These are phyloP conservation scores for Kwoniella dejecticola DNA, from an alignment of 768 basidiomycete genomes.

Conservation along the genomic window DNA sequence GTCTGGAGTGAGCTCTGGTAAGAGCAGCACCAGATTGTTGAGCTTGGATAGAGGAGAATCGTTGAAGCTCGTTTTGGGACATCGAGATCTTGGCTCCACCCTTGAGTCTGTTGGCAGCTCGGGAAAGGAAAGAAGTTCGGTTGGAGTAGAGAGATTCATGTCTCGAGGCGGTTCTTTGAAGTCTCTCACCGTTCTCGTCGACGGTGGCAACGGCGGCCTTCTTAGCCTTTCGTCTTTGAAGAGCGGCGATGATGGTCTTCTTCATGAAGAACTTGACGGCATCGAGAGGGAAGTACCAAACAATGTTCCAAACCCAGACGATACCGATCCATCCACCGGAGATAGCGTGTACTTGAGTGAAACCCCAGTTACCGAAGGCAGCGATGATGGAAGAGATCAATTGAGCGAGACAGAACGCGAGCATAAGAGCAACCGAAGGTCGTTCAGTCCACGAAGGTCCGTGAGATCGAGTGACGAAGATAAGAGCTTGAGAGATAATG, in stretches of 20 bases:
- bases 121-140: slow-evolving; percentile 88
- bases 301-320: slow-evolving; percentile 86
- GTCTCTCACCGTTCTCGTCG: slow-evolving; percentile 66
- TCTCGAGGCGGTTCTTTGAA: slow-evolving; percentile 84
- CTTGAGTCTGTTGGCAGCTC: slow-evolving; percentile 85
- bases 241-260: slow-evolving; percentile 80
- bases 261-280: slow-evolving; percentile 96
- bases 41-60: slow-evolving; percentile 54
- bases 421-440: slow-evolving; percentile 76
- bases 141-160: slow-evolving; percentile 94
- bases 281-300: slow-evolving; percentile 96
- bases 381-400: slow-evolving; percentile 95
- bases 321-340: slow-evolving; percentile 97
- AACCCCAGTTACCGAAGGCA: slow-evolving; percentile 89
- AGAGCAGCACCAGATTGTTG: slow-evolving; percentile 56
- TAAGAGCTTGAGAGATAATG: slow-evolving; percentile 97
- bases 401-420: slow-evolving; percentile 90
- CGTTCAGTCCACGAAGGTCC: slow-evolving; percentile 55
- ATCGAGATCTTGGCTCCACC: slow-evolving; percentile 59
- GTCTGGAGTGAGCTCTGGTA: slow-evolving; percentile 47
- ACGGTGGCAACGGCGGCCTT: slow-evolving; percentile 56
- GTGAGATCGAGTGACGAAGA: slow-evolving; percentile 93
- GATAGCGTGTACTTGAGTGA: slow-evolving; percentile 77
- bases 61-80: slow-evolving; percentile 57
- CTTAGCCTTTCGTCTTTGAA: slow-evolving; percentile 65